Evolutionary conservation across 176 grass and related monocot species (phyloP).

Genomic region (Musa itinerans): DNA sequence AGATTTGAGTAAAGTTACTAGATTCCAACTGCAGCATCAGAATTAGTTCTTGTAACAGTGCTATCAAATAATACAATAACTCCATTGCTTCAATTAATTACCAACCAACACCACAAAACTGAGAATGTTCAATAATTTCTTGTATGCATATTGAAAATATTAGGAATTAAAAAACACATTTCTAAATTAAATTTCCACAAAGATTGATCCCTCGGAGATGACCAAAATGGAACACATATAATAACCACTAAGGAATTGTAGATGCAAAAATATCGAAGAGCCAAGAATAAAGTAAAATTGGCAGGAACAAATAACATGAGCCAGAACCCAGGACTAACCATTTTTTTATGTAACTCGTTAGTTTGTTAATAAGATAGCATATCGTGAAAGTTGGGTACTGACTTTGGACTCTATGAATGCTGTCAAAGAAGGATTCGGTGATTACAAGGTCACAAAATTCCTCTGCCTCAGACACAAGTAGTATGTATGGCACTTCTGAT

Average conservation of each 20-base stretch:
- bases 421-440: conserved; percentile 26
- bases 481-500: conserved; percentile 46
- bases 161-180: too few species aligned
- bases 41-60: too few species aligned
- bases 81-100: too few species aligned
- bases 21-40: too few species aligned
- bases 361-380: conserved; percentile 65
- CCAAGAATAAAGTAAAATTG: neutral
- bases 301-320: conserved; percentile 1
- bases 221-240: too few species aligned
- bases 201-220: neutral
- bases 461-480: conserved; percentile 69
- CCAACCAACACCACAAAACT: too few species aligned
- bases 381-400: conserved; percentile 50
- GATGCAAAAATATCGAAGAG: conserved; percentile 1
- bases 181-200: too few species aligned
- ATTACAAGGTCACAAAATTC: conserved; percentile 70
- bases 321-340: conserved; percentile 29
- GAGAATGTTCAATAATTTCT: too few species aligned
- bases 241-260: too few species aligned
- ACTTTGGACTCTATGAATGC: conserved; percentile 38
- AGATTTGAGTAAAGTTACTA: too few species aligned
- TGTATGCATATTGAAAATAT: too few species aligned
- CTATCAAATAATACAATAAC: too few species aligned
- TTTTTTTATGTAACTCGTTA: conserved; percentile 75